Conservation (phyloP, 2,329 filamentous ascomycete species). For the Chalaropsis ovoidea region DNA sequence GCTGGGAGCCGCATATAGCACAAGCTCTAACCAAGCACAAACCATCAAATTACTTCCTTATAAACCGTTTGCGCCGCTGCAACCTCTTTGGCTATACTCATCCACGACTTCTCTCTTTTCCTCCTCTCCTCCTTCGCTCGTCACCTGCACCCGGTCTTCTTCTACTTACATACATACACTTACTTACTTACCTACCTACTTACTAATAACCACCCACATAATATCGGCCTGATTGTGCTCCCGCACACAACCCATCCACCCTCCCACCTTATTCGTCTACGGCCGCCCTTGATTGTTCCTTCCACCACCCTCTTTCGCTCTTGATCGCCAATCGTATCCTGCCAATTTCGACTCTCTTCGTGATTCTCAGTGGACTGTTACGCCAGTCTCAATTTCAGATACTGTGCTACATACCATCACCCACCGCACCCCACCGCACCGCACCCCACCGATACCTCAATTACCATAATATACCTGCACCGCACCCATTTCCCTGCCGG, state of each 20-base stretch:
- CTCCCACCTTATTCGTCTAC: background rate
- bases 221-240: background rate
- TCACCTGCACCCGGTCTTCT: background rate
- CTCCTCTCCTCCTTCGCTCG: background rate
- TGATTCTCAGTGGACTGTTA: background rate
- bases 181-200: background rate
- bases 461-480: background rate
- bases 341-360: background rate
- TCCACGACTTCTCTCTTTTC: conserved; percentile 14
- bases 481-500: background rate
- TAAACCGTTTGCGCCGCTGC: conserved; percentile 14
- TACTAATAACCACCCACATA: conserved; percentile 4
- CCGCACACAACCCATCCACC: background rate
- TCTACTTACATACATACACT: background rate
- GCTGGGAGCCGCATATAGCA: conserved; percentile 9
- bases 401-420: background rate
- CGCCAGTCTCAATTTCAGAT: background rate
- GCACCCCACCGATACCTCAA: background rate
- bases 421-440: background rate
- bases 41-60: conserved; percentile 14
- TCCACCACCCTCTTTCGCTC: background rate
- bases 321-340: conserved; percentile 7
- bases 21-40: conserved; percentile 12
- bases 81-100: background rate
- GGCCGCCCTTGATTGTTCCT: conserved; percentile 1